phyloP scores from a whole-genome alignment of 2,329 filamentous ascomycete species.

The Exophiala sp. region DNA sequence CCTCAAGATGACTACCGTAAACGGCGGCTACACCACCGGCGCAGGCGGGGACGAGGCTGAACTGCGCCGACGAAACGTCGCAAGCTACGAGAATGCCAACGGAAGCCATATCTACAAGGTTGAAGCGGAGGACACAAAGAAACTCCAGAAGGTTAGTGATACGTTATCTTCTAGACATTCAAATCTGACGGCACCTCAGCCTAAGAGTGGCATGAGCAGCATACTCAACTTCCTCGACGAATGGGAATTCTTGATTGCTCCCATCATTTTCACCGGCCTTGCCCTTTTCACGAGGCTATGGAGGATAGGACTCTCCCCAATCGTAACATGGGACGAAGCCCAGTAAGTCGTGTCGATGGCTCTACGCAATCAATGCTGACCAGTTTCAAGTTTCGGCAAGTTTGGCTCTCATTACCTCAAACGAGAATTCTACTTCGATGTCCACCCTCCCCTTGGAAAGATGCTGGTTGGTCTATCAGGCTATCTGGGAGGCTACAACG shows the following conservation, averaged over 20 bases:
- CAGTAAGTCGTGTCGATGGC: conserved; percentile 52
- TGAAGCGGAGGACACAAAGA: conserved; percentile 36
- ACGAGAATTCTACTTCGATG: conserved; percentile 98
- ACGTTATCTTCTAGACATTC: neutral
- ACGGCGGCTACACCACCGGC: conserved; percentile 20
- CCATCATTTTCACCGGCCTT: conserved; percentile 59
- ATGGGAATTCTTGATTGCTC: conserved; percentile 62
- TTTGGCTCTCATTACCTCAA: conserved; percentile 99
- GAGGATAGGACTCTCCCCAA: conserved; percentile 65
- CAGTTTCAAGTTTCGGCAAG: conserved; percentile 55
- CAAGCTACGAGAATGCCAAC: conserved; percentile 32
- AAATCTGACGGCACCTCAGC: conserved; percentile 26
- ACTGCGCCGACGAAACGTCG: conserved; percentile 42
- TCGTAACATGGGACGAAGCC: conserved; percentile 74
- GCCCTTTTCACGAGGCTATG: conserved; percentile 66
- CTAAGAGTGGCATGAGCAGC: conserved; percentile 31
- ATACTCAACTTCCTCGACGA: conserved; percentile 46
- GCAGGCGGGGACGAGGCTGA: conserved; percentile 36
- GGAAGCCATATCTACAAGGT: conserved; percentile 23
- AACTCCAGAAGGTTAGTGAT: conserved; percentile 34
- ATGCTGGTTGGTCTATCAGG: conserved; percentile 97
- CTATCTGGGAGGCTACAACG: conserved; percentile 96
- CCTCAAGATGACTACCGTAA: conserved; percentile 16
- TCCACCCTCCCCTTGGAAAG: conserved; percentile 93
- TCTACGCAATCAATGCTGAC: neutral